Conservation (phyloP, 129 eudicot genomes). For the Artemisia tridentata region DNA sequence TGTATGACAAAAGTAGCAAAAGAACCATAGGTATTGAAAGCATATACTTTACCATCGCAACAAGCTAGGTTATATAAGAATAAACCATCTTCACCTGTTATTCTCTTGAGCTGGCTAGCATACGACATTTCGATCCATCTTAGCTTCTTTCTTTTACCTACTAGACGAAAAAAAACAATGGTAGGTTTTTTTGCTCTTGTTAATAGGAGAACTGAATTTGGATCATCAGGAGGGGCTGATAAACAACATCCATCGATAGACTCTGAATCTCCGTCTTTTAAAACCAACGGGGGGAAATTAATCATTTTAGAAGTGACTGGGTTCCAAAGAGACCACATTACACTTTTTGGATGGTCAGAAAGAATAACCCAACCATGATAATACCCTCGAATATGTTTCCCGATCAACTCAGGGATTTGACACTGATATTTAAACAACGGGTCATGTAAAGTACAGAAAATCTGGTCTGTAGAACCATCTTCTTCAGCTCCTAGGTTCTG, state of each 20-base stretch:
- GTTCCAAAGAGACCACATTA: neutral
- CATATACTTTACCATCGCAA: conserved; percentile 16
- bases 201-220: too few species aligned
- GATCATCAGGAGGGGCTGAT: too few species aligned
- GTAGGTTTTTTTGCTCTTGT: too few species aligned
- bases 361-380: conserved; percentile 5
- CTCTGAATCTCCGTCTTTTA: neutral
- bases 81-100: neutral
- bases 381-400: neutral
- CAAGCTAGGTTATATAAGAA: neutral
- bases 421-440: neutral
- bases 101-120: neutral
- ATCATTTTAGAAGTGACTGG: neutral
- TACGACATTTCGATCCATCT: conserved; percentile 18
- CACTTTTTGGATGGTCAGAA: neutral
- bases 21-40: neutral
- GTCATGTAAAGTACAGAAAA: neutral
- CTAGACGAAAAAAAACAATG: neutral
- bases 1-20: neutral
- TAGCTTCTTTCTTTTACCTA: conserved; percentile 1
- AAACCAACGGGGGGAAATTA: neutral
- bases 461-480: neutral
- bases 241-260: neutral
- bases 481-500: neutral
- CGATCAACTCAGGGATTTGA: neutral